Percentiles rank a stretch among this genome's conserved stretches.
Evolutionary conservation across 2,329 filamentous ascomycete genomes (phyloP).

Genomic region (Colletotrichum sp.): DNA sequence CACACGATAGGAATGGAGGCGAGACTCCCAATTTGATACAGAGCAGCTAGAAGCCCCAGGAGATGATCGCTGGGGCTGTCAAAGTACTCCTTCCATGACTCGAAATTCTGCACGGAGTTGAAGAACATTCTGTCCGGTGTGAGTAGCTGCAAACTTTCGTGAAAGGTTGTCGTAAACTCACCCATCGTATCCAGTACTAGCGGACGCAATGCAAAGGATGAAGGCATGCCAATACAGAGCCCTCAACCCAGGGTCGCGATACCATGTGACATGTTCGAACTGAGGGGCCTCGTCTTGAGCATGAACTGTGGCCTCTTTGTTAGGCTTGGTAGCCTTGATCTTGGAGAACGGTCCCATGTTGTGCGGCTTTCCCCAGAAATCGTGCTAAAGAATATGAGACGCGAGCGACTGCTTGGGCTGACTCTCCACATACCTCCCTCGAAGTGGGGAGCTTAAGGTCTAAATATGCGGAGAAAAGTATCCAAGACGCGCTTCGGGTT

Average conservation of each 20-base stretch:
- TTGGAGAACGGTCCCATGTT: neutral
- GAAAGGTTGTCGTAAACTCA: conserved; percentile 30
- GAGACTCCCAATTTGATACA: conserved; percentile 66
- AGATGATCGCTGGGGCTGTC: conserved; percentile 44
- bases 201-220: conserved; percentile 58
- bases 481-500: neutral
- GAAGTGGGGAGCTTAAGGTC: neutral
- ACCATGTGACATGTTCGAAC: conserved; percentile 57
- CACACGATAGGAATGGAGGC: conserved; percentile 61
- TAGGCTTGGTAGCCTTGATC: conserved; percentile 7
- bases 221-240: conserved; percentile 59
- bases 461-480: neutral
- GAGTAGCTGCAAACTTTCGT: neutral
- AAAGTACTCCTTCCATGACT: conserved; percentile 53
- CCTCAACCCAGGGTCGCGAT: conserved; percentile 57
- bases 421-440: neutral
- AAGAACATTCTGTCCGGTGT: conserved; percentile 43
- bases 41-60: conserved; percentile 60
- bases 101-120: conserved; percentile 48
- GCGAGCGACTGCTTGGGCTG: neutral
- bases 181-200: conserved; percentile 63
- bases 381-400: rapidly evolving
- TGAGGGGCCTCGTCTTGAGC: conserved; percentile 53
- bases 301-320: neutral
- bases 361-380: neutral